Conservation (phyloP, 805 yeast species). For the Huiozyma naganishii region DNA sequence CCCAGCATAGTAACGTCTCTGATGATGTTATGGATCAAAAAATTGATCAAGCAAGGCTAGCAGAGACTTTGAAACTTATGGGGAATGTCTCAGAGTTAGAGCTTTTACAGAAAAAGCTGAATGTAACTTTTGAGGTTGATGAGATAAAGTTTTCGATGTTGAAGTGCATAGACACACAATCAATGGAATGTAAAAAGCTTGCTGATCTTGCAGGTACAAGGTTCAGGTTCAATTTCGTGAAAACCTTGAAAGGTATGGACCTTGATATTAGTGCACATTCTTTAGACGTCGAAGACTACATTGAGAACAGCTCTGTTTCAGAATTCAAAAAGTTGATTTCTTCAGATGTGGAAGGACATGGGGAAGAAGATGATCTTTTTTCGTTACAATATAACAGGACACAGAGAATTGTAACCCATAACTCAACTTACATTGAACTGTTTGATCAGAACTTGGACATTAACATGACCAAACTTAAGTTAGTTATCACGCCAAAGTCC, state of each 20-base stretch:
- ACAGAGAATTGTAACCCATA: slow-evolving; percentile 47
- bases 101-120: slow-evolving; percentile 53
- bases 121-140: slow-evolving; percentile 61
- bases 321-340: slow-evolving; percentile 64
- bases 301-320: slow-evolving; percentile 45
- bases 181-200: slow-evolving; percentile 54
- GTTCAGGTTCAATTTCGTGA: slow-evolving; percentile 48
- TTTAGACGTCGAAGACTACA: slow-evolving; percentile 62
- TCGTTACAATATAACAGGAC: slow-evolving; percentile 46
- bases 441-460: slow-evolving; percentile 69
- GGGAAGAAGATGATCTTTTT: slow-evolving; percentile 37
- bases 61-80: slow-evolving; percentile 15
- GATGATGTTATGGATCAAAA: slow-evolving; percentile 5
- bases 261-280: slow-evolving; percentile 56
- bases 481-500: slow-evolving; percentile 68
- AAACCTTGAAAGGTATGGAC: slow-evolving; percentile 49
- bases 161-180: slow-evolving; percentile 53
- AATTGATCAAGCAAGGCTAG: slow-evolving; percentile 20
- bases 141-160: slow-evolving; percentile 49
- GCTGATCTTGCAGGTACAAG: slow-evolving; percentile 64
- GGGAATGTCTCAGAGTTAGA: slow-evolving; percentile 35
- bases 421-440: slow-evolving; percentile 44
- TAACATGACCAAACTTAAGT: slow-evolving; percentile 65
- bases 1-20: background rate
- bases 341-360: slow-evolving; percentile 30